Evolutionary conservation across 805 yeast species (phyloP), one percentile per base, ranked within the genome.

Genomic region (Clavispora phyllophila): DNA sequence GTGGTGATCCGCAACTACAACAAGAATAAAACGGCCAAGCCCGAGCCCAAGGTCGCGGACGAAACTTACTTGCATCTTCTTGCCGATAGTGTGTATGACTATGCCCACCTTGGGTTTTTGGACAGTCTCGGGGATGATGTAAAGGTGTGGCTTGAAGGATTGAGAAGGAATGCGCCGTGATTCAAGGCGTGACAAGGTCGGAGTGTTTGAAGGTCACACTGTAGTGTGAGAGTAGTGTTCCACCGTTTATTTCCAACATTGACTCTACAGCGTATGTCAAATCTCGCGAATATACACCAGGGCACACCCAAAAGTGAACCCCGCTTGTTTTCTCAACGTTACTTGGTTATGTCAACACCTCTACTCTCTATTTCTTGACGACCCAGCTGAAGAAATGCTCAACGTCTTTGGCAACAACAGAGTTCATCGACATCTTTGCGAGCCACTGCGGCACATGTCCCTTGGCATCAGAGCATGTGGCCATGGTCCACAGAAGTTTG

Each of bases 101-200:
- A 60, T 41, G 60, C 63, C 9, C 51, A 59, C 22, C 53, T 67
- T 10, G 72, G 71, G 23, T 66, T 70, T 42, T 45, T 70, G 15
- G 73, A 68, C 14, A 70, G 61, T 46, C 51, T 70, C 26, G 72
- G 73, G 2, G 71, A 66, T 19, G 74, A 70, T 47, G 72, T 70
- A 10, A 63, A 61, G 48, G 45, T 53, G 5, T 70, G 75, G 75
- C 58, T 70, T 10, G 69, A 60, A n/a, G 55, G 56, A 1, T 57
- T 62, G 31, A 42, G 40, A 13, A 29, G 41, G 2, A 33, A 34
- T 18, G 36, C 37, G 42, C 7, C 27, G 26, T 20, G n/a, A 15
- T 9, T 9, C n/a, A n/a, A n/a, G n/a, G n/a, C n/a, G n/a, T n/a
- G n/a, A n/a, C n/a, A n/a, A n/a, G n/a, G n/a, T n/a, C n/a, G n/a